These are phyloP conservation scores for Leccinum obscurum DNA, from an alignment of 768 basidiomycete species.

Conservation along the genomic window DNA sequence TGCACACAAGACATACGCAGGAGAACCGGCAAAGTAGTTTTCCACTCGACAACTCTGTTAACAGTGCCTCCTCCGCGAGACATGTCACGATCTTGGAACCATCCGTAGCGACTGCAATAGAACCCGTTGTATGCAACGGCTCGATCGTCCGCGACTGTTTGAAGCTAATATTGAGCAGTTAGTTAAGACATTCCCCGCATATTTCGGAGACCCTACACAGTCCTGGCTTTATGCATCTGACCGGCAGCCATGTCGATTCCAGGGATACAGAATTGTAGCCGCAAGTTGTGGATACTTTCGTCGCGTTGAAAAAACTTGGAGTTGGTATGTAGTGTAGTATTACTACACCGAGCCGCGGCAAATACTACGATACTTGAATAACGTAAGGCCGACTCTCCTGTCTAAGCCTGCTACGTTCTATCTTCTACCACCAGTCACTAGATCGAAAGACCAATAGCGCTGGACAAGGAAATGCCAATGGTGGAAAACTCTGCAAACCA, in stretches of 20 bases:
- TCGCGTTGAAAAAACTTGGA: neutral
- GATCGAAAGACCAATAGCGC: neutral
- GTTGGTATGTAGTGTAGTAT: neutral
- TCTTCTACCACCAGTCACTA: neutral
- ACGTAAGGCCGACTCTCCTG: neutral
- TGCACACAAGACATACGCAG: conserved; percentile 57
- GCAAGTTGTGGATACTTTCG: conserved; percentile 4
- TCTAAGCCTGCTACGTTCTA: neutral
- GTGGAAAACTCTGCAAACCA: neutral
- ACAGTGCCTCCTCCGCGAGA: conserved; percentile 79
- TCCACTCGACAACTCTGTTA: conserved; percentile 80
- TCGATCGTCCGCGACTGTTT: conserved; percentile 70
- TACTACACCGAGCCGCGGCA: neutral
- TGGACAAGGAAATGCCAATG: too few relatives aligned
- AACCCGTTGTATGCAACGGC: conserved; percentile 88
- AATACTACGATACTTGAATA: neutral
- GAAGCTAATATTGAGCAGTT: conserved; percentile 49
- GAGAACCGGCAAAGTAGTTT: conserved; percentile 75
- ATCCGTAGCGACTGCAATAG: conserved; percentile 76
- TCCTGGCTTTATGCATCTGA: conserved; percentile 51
- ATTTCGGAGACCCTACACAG: conserved; percentile 11
- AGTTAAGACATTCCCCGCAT: conserved; percentile 4
- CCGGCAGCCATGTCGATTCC: conserved; percentile 18
- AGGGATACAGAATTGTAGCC: too few relatives aligned
- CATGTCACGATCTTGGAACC: conserved; percentile 82